phyloP scores from a whole-genome alignment of 164 flowering plant species.

The Stephania cephalantha region DNA sequence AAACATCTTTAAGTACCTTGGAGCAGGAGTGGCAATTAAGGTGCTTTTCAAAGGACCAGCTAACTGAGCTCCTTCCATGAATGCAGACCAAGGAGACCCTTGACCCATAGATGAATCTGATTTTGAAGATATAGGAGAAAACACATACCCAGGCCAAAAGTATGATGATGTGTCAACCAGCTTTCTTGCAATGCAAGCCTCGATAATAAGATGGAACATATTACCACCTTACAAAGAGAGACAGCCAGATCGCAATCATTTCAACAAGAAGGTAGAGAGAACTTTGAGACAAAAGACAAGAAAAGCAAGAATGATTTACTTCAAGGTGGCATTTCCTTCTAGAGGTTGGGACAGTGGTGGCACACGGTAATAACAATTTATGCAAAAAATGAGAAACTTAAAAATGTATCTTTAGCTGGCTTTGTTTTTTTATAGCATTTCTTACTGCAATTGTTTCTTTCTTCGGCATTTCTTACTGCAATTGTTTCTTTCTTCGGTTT shows the following conservation, averaged over 20 bases:
- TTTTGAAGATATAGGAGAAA: slow-evolving; percentile 33
- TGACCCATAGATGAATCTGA: slow-evolving; percentile 42
- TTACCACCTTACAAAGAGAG: slow-evolving; percentile 52
- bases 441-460: no score
- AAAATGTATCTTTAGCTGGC: no score
- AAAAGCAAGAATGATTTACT: neutral
- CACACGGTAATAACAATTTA: no score
- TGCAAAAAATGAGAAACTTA: no score
- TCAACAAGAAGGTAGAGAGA: no score
- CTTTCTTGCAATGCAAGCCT: slow-evolving; percentile 90
- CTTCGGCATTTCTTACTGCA: no score
- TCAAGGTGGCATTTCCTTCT: neutral
- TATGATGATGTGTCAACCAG: slow-evolving; percentile 78
- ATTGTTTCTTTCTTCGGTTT: no score
- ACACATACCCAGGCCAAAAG: slow-evolving; percentile 79
- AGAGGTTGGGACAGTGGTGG: neutral
- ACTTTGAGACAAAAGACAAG: neutral
- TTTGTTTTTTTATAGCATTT: no score
- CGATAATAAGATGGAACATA: slow-evolving; percentile 88
- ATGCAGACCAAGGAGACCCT: slow-evolving; percentile 69
- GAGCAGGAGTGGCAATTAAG: slow-evolving; percentile 63
- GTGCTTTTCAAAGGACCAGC: slow-evolving; percentile 42
- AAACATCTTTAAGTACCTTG: slow-evolving; percentile 50
- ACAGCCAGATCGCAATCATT: neutral
- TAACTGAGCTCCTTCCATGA: slow-evolving; percentile 73